Evolutionary conservation across 306 rosid genomes (phyloP), one percentile per base, ranked within the genome.

Genomic region (Quercus suber): DNA sequence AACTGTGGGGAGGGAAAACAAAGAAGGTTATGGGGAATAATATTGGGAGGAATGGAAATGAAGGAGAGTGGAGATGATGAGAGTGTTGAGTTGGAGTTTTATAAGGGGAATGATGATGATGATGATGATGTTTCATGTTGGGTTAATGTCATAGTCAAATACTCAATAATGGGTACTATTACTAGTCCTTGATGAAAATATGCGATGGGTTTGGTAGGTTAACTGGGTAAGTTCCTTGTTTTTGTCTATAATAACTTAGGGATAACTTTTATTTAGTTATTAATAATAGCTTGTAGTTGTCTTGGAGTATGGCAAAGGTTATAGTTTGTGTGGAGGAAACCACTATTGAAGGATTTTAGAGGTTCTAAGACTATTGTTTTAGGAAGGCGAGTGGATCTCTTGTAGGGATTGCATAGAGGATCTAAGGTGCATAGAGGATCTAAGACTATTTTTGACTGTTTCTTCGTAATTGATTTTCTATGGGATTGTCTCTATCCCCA

Each of bases 41-140:
- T 33, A 60, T 25, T 51, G 69, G 69, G 79, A 71, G 35, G 45
- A 20, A 41, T 70, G 74, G 49, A 69, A 11, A n/a, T 25, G 72
- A 72, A 17, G 2, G 55, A 59, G 69, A 55, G 43, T 67, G 78
- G 28, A 13, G 35, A 3, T 1, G 77, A 63, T 3, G 83, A 74
- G 61, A 87, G 76, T 28, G 84, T 88, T 89, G 83, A 84, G 82
- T 69, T 35, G 41, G 41, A 35, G 41, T 35, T 35, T 35, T 35
- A 35, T 35, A 35, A 35, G 41, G 5, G 41, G 41, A 35, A 35
- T 35, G 41, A 6, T 35, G 76, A 82, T 20, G 90, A 53, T 67
- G 78, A 82, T 65, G 90, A 55, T 78, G 37, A 33, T 33, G 6
- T 5, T 80, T 37, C 83, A 52, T 68, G 79, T 82, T 74, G 87